Conservation (phyloP, 2,329 filamentous ascomycete genomes). For the Penicillium psychrosexuale region DNA sequence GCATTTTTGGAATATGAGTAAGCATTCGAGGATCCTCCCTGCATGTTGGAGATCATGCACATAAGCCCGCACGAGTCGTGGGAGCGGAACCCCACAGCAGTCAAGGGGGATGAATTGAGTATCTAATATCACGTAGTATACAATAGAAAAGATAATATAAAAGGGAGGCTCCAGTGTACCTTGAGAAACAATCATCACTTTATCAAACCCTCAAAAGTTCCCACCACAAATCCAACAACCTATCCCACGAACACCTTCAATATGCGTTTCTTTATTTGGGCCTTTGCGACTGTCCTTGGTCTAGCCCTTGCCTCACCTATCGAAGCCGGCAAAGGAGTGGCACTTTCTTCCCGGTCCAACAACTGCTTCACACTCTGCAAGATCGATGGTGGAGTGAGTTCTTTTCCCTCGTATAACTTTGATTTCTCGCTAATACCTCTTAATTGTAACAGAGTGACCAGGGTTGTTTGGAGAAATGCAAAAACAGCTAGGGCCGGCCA, state of each 20-base stretch:
- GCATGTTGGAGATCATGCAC: neutral
- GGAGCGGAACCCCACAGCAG: neutral
- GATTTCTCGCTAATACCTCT: neutral
- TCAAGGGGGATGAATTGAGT: neutral
- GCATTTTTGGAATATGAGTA: neutral
- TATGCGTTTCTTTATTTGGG: neutral
- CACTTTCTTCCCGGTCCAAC: neutral
- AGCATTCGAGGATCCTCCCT: neutral
- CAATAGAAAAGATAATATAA: neutral
- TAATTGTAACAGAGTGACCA: neutral
- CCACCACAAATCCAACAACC: neutral
- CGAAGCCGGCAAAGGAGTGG: neutral
- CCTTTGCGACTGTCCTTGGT: neutral
- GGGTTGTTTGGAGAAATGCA: neutral
- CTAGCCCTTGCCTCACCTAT: neutral
- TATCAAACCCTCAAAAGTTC: neutral
- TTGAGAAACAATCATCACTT: neutral
- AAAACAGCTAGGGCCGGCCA: neutral
- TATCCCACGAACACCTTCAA: neutral
- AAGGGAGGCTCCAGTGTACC: neutral
- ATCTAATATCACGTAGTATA: neutral
- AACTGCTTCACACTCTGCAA: neutral
- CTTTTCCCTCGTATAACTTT: neutral
- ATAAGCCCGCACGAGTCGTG: neutral
- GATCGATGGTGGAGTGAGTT: neutral